Evolutionary conservation across 2,329 filamentous ascomycete genomes (phyloP), one percentile per base, ranked within the genome.

Genomic region (Fusarium ambrosium): DNA sequence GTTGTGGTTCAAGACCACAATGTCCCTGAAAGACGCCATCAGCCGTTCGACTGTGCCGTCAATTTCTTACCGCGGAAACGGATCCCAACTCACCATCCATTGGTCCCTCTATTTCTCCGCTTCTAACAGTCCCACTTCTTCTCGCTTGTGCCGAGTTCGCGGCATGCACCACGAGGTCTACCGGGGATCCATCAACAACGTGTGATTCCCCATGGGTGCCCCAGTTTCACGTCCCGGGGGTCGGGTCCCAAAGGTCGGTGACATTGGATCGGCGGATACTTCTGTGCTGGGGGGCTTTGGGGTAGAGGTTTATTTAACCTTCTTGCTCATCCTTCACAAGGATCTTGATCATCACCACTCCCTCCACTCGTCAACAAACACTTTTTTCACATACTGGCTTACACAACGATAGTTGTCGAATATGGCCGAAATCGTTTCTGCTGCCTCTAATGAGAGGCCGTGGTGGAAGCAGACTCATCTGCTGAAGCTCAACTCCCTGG

Each of bases 401-500:
- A 48, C 27, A 27, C 43, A 27, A 48, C 43, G 24, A 18, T 24
- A 48, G 43, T 48, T 48, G 43, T 34, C 18, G 8, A 22, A n/a
- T 24, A 63, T 63, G 61, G 22, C 32, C 32, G 24, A 63, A 20
- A 20, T 39, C 4, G 20, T 18, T 9, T 7, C 22, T n/a, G 18
- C 24, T 4, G 24, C 60, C 20, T n/a, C 55, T 29, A 62, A 69
- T n/a, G 64, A 64, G 22, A 48, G 51, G 39, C 64, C 73, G 4
- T 75, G 73, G 73, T 75, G 67, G 43, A 72, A 72, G 55, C 56
- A 68, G 4, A 22, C 36, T 6, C 60, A 75, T 37, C 41, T 75
- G 13, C 22, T 68, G 36, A 72, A 73, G 64, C 69, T 75, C 6
- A 75, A 75, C 66, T 72, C 62, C 55, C 72, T 74, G 9, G 61